phyloP scores from a whole-genome alignment of 2,329 filamentous ascomycete species.

The Aspergillus ochraceoroseus region DNA sequence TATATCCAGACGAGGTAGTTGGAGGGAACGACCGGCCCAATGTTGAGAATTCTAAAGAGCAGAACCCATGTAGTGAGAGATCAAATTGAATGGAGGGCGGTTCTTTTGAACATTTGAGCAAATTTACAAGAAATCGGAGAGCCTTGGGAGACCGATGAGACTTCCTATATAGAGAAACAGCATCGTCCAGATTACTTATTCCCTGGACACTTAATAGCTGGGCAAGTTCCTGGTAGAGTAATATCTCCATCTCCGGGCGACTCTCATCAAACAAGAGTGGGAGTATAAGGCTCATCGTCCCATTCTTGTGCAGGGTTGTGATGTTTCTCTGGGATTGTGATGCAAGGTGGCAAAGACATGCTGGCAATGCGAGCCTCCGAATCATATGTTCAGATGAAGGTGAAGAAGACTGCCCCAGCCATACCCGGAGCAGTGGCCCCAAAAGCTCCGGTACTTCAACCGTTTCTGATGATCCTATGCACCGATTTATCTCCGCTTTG shows the following conservation, averaged over 20 bases:
- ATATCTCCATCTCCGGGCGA: constrained; percentile 54
- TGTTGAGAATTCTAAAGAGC: constrained; percentile 84
- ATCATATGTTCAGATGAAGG: constrained; percentile 35
- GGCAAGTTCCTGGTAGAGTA: constrained; percentile 62
- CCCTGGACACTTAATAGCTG: constrained; percentile 67
- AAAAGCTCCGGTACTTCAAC: constrained; percentile 42
- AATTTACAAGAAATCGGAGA: constrained; percentile 67
- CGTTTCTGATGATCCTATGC: constrained; percentile 40
- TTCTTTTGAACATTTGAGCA: constrained; percentile 67
- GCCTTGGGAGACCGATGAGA: constrained; percentile 50
- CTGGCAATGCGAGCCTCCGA: constrained; percentile 56
- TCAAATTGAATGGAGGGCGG: constrained; percentile 93
- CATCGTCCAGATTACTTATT: constrained; percentile 74
- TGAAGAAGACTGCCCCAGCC: constrained; percentile 57
- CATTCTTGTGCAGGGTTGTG: constrained; percentile 65
- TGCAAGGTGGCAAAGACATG: constrained; percentile 56
- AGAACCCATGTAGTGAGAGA: constrained; percentile 77
- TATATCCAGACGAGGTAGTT: constrained; percentile 72
- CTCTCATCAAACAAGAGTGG: constrained; percentile 56
- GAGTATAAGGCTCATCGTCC: constrained; percentile 63
- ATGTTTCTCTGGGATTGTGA: constrained; percentile 64
- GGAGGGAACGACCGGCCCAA: constrained; percentile 82
- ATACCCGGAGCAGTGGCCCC: constrained; percentile 43
- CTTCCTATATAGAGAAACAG: constrained; percentile 65
- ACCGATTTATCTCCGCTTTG: constrained; percentile 32